Conservation (phyloP, 805 yeast genomes). For the Kodamaea kaohsiungensis region DNA sequence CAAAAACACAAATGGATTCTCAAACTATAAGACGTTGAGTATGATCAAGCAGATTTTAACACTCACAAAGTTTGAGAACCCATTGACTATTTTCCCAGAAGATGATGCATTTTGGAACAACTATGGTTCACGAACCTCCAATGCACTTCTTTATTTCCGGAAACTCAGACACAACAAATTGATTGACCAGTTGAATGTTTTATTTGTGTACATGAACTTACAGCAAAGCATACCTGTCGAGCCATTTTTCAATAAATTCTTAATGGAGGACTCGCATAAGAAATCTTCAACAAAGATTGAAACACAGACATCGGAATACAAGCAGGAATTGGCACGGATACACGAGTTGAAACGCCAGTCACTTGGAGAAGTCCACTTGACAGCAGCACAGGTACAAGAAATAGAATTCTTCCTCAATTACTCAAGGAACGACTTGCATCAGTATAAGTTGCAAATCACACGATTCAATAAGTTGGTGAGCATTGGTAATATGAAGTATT, state of each 20-base stretch:
- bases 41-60: slow-evolving; percentile 24
- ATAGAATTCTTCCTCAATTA: slow-evolving; percentile 50
- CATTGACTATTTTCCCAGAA: slow-evolving; percentile 29
- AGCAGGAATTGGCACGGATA: slow-evolving; percentile 16
- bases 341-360: not conserved
- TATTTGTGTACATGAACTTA: slow-evolving; percentile 36
- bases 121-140: slow-evolving; percentile 2
- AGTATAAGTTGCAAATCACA: slow-evolving; percentile 27
- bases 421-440: slow-evolving; percentile 43
- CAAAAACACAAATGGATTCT: slow-evolving; percentile 12
- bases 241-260: slow-evolving; percentile 7
- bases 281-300: not conserved
- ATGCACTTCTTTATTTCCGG: slow-evolving; percentile 29
- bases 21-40: slow-evolving; percentile 18
- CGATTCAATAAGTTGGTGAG: slow-evolving; percentile 38
- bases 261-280: slow-evolving; percentile 16
- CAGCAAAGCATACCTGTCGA: slow-evolving; percentile 25
- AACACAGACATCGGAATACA: not conserved
- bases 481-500: slow-evolving; percentile 32
- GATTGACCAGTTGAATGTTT: slow-evolving; percentile 48
- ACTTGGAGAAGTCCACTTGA: slow-evolving; percentile 17
- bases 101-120: slow-evolving; percentile 20
- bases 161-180: slow-evolving; percentile 51
- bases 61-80: slow-evolving; percentile 32
- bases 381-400: slow-evolving; percentile 30